Percentiles rank a stretch among this genome's conserved stretches.
Conservation (phyloP, 2,329 filamentous ascomycete species). For the Pyrenophora teres region DNA sequence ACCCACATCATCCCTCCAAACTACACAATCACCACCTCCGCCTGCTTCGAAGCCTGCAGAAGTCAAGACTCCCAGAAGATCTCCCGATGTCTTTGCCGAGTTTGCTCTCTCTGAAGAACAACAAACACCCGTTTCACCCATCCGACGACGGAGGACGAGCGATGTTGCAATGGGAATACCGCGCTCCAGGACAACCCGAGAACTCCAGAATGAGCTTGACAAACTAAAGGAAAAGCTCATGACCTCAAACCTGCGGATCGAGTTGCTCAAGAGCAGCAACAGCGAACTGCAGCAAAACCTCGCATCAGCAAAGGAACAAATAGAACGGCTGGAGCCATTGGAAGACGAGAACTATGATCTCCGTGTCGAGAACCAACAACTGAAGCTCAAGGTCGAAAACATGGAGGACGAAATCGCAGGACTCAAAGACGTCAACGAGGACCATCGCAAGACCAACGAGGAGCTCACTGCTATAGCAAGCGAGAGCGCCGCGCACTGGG, state of each 20-base stretch:
- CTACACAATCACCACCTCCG: slow-evolving; percentile 10
- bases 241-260: slow-evolving; percentile 38
- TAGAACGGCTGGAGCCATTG: slow-evolving; percentile 34
- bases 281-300: slow-evolving; percentile 33
- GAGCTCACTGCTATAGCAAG: slow-evolving; percentile 35
- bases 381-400: slow-evolving; percentile 29
- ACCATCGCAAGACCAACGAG: slow-evolving; percentile 24
- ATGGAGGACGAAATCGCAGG: slow-evolving; percentile 24
- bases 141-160: slow-evolving; percentile 34
- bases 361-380: slow-evolving; percentile 27
- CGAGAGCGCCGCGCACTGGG: slow-evolving; percentile 33
- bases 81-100: slow-evolving; percentile 27
- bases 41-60: slow-evolving; percentile 8
- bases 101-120: slow-evolving; percentile 42
- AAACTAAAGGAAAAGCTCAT: slow-evolving; percentile 35
- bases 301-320: slow-evolving; percentile 30
- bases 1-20: slow-evolving; percentile 16
- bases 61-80: slow-evolving; percentile 8
- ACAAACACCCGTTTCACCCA: slow-evolving; percentile 34
- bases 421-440: slow-evolving; percentile 22
- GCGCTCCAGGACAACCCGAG: slow-evolving; percentile 34
- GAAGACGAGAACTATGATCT: slow-evolving; percentile 36
- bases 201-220: slow-evolving; percentile 36
- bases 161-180: slow-evolving; percentile 26
- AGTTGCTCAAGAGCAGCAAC: slow-evolving; percentile 40